A percentile compares a stretch with the other conserved stretches of the same genome.
Evolutionary conservation across 345 rosid species (phyloP).

Genomic region (Litchi chinensis): DNA sequence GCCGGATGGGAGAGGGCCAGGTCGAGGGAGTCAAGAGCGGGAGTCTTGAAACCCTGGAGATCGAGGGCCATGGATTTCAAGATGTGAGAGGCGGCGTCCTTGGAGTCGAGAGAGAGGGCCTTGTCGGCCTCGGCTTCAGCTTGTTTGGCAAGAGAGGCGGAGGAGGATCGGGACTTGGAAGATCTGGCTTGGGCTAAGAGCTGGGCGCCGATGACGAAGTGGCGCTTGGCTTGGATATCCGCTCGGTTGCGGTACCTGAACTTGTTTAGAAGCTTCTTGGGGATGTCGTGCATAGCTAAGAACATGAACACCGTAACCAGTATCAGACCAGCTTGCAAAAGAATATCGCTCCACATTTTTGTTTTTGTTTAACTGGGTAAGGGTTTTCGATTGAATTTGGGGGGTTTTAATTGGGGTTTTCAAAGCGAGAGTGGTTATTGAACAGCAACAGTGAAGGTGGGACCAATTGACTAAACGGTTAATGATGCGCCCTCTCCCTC

Average conservation of each 20-base stretch:
- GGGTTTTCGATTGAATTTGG: neutral
- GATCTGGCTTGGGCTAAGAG: conserved; percentile 56
- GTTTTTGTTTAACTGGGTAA: no score
- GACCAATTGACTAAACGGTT: no score
- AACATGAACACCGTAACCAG: conserved; percentile 45
- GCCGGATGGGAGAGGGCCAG: conserved; percentile 59
- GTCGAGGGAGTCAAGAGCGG: conserved; percentile 65
- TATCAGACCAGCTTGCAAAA: conserved; percentile 54
- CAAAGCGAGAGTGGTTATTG: neutral
- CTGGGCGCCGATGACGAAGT: conserved; percentile 73
- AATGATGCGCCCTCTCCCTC: no score
- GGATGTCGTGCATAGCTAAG: conserved; percentile 59
- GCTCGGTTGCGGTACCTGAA: conserved; percentile 49
- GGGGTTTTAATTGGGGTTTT: neutral
- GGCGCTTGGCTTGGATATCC: conserved; percentile 55
- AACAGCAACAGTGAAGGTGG: no score
- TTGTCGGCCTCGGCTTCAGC: conserved; percentile 56
- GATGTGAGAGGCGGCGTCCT: conserved; percentile 67
- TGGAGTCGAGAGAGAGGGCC: conserved; percentile 54
- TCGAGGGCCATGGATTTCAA: conserved; percentile 67
- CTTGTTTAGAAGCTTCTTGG: conserved; percentile 50
- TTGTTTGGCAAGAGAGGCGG: conserved; percentile 52
- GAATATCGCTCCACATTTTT: conserved; percentile 50
- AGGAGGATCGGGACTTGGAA: conserved; percentile 43
- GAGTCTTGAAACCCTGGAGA: conserved; percentile 57